phyloP scores from a whole-genome alignment of 176 grass and related monocot species.

The Oryza meyeriana region DNA sequence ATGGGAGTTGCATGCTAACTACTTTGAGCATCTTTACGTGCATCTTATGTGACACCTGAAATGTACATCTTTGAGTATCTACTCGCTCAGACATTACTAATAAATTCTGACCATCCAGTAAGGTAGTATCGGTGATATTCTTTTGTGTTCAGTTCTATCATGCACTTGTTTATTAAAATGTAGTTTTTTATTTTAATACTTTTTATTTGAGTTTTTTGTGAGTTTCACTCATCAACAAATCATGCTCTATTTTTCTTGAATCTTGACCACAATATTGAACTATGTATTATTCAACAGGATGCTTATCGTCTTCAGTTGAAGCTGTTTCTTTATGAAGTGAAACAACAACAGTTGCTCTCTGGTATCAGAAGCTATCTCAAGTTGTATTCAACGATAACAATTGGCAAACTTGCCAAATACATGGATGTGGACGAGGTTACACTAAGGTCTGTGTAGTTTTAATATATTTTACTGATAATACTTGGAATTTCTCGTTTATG shows the following conservation, averaged over 20 bases:
- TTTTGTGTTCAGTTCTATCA: background rate
- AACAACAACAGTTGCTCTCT: constrained; percentile 90
- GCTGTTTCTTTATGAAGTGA: constrained; percentile 97
- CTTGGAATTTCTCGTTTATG: background rate
- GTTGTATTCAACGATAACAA: constrained; percentile 87
- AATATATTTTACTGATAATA: constrained; percentile 6
- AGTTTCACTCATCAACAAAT: background rate
- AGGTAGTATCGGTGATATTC: background rate
- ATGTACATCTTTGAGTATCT: background rate
- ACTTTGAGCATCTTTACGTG: background rate
- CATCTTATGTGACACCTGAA: background rate
- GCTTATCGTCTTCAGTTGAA: constrained; percentile 97
- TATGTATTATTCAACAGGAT: constrained; percentile 49
- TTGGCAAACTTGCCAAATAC: constrained; percentile 85
- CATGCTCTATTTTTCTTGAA: background rate
- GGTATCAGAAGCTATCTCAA: constrained; percentile 81
- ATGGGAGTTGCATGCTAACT: background rate
- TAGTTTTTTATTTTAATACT: background rate
- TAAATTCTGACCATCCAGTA: background rate
- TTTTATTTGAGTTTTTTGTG: background rate
- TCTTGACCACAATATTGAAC: background rate
- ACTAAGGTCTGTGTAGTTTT: constrained; percentile 57
- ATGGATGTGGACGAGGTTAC: constrained; percentile 94
- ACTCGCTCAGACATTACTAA: background rate
- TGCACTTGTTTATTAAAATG: background rate